A percentile compares a stretch with the other conserved stretches of the same genome.
Evolutionary conservation across 208 protist species (phyloP).

Genomic region (Leishmania lainsoni): DNA sequence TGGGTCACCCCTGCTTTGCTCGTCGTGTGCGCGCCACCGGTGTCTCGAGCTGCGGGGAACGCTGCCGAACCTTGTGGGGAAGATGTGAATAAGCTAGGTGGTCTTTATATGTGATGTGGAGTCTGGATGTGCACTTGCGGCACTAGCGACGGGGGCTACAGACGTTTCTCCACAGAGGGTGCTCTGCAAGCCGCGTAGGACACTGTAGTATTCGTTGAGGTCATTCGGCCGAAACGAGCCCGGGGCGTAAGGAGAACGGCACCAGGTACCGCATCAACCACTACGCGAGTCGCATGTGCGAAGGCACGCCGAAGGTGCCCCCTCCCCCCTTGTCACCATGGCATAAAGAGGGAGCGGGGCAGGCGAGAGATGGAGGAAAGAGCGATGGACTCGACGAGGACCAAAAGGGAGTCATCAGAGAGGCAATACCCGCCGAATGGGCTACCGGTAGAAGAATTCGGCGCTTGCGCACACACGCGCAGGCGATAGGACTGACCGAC

Average conservation of each 20-base stretch:
- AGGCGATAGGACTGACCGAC: no score
- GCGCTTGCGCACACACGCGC: no score
- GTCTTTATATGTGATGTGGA: slow-evolving; percentile 32
- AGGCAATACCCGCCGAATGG: no score
- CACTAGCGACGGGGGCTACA: slow-evolving; percentile 20
- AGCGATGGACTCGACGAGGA: no score
- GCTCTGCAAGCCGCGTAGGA: slow-evolving; percentile 47
- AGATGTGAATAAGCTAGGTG: slow-evolving; percentile 34
- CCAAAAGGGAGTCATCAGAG: no score
- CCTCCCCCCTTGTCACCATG: slow-evolving; percentile 15
- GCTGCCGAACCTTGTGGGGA: background rate
- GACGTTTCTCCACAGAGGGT: slow-evolving; percentile 41
- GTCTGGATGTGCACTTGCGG: slow-evolving; percentile 17
- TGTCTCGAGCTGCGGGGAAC: background rate
- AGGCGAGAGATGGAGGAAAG: no score
- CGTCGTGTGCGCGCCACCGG: background rate
- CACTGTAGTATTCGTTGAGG: slow-evolving; percentile 48
- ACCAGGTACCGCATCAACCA: slow-evolving; percentile 65
- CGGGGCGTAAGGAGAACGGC: slow-evolving; percentile 45
- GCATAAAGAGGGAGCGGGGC: no score
- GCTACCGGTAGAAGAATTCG: no score
- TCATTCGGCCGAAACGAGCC: slow-evolving; percentile 63
- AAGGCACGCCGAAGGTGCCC: slow-evolving; percentile 54
- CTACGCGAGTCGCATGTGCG: slow-evolving; percentile 58
- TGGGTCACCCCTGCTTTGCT: background rate